Percentiles rank a stretch among this genome's conserved stretches.
Conservation (phyloP, 1,284 basidiomycete species). For the Volvariella surrecta region DNA sequence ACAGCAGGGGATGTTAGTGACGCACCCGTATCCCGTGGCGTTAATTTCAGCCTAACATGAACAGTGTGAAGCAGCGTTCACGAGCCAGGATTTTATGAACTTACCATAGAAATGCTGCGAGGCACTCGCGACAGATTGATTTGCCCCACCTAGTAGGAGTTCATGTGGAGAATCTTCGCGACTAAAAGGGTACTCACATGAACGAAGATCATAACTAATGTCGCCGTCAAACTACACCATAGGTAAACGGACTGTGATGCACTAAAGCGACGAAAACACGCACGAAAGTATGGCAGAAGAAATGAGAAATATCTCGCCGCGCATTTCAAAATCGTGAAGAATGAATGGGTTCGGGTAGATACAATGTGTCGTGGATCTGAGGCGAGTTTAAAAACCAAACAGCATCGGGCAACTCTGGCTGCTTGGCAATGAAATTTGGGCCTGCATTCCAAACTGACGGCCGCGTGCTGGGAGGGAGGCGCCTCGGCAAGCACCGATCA, state of each 20-base stretch:
- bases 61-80: constrained; percentile 11
- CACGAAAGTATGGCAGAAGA: constrained; percentile 62
- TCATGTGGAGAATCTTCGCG: constrained; percentile 21
- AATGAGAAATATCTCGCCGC: constrained; percentile 65
- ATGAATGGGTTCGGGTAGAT: too few species aligned
- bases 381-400: too few species aligned
- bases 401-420: too few species aligned
- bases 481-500: too few species aligned
- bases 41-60: constrained; percentile 55
- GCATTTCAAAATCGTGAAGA: constrained; percentile 28
- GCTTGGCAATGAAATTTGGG: too few species aligned
- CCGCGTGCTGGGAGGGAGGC: too few species aligned
- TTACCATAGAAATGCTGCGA: constrained; percentile 64
- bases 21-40: constrained; percentile 61
- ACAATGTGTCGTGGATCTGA: too few species aligned
- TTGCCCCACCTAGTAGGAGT: constrained; percentile 58
- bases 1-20: not conserved
- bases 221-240: constrained; percentile 43
- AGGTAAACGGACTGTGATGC: constrained; percentile 1
- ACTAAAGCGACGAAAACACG: constrained; percentile 19
- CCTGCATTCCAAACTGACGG: too few species aligned
- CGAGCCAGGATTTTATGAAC: constrained; percentile 4
- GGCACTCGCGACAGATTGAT: constrained; percentile 69
- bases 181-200: constrained; percentile 42
- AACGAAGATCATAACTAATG: constrained; percentile 69